Conservation (phyloP, 305 asterid genomes). For the Solanum hybrid region DNA sequence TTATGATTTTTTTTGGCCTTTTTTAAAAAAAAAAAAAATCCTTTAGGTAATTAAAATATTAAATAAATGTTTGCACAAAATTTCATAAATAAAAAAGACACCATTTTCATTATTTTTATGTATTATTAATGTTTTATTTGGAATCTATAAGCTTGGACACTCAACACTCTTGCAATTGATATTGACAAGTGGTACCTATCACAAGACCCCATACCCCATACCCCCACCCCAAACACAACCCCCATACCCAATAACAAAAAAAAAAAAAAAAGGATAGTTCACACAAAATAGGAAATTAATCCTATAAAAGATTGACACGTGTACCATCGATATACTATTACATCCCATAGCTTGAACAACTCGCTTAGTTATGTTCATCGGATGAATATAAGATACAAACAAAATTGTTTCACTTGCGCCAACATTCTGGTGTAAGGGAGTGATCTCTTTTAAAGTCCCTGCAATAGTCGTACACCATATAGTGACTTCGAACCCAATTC, state of each 20-base stretch:
- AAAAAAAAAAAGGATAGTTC: background rate
- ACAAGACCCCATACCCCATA: background rate
- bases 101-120: background rate
- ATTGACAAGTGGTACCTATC: slow-evolving; percentile 1
- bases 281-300: background rate
- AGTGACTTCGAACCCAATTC: slow-evolving; percentile 70
- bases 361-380: background rate
- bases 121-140: slow-evolving; percentile 4
- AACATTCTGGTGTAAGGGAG: slow-evolving; percentile 79
- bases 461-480: slow-evolving; percentile 67
- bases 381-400: background rate
- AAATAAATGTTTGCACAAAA: background rate
- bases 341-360: background rate
- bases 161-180: slow-evolving; percentile 23
- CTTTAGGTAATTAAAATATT: background rate
- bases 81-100: slow-evolving; percentile 1
- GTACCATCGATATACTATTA: background rate
- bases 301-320: background rate
- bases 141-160: slow-evolving; percentile 23
- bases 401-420: slow-evolving; percentile 11
- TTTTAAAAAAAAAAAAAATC: background rate
- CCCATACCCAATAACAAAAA: background rate
- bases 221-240: background rate
- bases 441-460: slow-evolving; percentile 68
- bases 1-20: background rate